phyloP scores from a whole-genome alignment of 108 stramenopile genomes.

The Parmales sp. region DNA sequence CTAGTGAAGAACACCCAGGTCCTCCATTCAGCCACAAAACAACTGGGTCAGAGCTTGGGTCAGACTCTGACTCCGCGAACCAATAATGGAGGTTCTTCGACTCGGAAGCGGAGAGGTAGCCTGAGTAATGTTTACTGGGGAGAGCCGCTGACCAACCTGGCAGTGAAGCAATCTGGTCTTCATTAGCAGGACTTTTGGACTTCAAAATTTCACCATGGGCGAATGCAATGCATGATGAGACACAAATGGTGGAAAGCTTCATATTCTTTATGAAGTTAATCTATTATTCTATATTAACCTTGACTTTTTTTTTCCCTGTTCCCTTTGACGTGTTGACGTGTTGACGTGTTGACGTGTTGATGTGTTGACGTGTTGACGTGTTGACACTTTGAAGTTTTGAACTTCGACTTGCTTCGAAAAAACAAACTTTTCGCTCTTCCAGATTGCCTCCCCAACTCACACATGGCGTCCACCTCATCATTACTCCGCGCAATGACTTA shows the following conservation, averaged over 20 bases:
- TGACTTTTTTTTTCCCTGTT: not conserved
- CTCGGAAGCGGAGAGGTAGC: not conserved
- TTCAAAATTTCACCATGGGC: not conserved
- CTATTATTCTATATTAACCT: not conserved
- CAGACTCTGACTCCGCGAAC: conserved; percentile 34
- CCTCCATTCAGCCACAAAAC: conserved; percentile 56
- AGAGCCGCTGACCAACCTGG: not conserved
- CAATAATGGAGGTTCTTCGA: conserved; percentile 25
- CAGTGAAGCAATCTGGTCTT: not conserved
- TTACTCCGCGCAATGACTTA: too few species aligned
- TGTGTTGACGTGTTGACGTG: not conserved
- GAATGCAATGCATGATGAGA: not conserved
- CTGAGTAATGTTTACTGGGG: not conserved
- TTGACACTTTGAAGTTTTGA: not conserved
- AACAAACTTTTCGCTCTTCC: too few species aligned
- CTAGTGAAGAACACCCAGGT: conserved; percentile 43
- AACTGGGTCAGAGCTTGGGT: conserved; percentile 37
- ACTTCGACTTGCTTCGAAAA: too few species aligned
- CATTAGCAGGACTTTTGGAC: too few species aligned
- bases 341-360: not conserved
- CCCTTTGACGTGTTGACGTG: not conserved
- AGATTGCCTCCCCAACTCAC: too few species aligned
- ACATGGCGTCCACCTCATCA: too few species aligned
- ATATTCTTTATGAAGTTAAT: not conserved
- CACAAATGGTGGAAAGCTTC: not conserved